Percentiles rank a stretch among this genome's conserved stretches.
phyloP scores from a whole-genome alignment of 441 rosid species.

The Populus hybrid region DNA sequence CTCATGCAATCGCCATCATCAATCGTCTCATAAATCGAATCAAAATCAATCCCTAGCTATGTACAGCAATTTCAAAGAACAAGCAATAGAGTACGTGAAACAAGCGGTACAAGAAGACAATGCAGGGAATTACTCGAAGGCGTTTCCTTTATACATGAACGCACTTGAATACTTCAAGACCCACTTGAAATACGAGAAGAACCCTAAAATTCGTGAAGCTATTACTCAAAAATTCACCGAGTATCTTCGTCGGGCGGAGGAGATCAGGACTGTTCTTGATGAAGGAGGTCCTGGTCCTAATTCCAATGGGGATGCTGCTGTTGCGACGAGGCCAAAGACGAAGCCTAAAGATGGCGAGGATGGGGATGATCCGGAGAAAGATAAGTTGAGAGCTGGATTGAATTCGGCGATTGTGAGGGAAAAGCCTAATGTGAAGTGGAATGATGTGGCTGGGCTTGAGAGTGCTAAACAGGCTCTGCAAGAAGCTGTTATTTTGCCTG shows the following conservation, averaged over 20 bases:
- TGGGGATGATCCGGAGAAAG: constrained; percentile 78
- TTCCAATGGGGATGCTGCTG: constrained; percentile 86
- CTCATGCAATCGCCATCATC: constrained; percentile 5
- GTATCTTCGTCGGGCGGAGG: constrained; percentile 98
- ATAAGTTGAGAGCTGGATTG: constrained; percentile 75
- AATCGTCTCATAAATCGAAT: not conserved
- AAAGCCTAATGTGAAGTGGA: constrained; percentile 80
- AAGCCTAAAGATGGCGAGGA: constrained; percentile 84
- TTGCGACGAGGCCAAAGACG: constrained; percentile 76
- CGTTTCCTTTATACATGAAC: constrained; percentile 93
- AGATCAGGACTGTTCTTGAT: constrained; percentile 91
- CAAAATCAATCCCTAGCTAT: constrained; percentile 24
- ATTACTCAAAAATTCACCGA: constrained; percentile 94
- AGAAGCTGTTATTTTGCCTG: constrained; percentile 94
- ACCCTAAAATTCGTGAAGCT: constrained; percentile 87
- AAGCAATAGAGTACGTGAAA: constrained; percentile 95
- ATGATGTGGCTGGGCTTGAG: constrained; percentile 72
- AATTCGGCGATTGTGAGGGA: constrained; percentile 85
- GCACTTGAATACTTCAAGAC: constrained; percentile 97
- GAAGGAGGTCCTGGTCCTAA: constrained; percentile 90
- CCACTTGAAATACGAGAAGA: constrained; percentile 97
- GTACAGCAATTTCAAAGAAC: constrained; percentile 99
- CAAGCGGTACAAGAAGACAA: constrained; percentile 93
- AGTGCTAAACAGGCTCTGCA: constrained; percentile 85
- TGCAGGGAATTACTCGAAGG: constrained; percentile 89